A percentile compares a stretch with the other conserved stretches of the same genome.
Evolutionary conservation across 805 yeast species (phyloP).

Genomic region (Brettanomyces sp.): DNA sequence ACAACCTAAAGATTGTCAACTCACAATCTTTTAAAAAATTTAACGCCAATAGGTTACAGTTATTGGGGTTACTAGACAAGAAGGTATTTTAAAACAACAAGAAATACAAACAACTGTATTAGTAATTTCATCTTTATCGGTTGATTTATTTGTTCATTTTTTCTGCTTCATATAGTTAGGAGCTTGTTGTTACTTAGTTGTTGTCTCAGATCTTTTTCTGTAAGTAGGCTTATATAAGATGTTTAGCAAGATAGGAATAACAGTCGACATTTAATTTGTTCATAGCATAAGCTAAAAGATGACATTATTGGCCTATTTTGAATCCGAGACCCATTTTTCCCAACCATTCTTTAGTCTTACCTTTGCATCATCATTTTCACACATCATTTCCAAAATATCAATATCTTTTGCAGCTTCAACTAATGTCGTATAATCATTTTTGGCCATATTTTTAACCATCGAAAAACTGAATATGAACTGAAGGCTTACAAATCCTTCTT

Average conservation of each 20-base stretch:
- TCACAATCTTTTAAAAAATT: conserved; percentile 14
- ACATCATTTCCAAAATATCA: conserved; percentile 27
- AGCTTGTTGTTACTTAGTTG: background rate
- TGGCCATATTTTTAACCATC: conserved; percentile 53
- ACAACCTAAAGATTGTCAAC: conserved; percentile 9
- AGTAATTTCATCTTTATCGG: background rate
- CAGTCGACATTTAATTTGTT: background rate
- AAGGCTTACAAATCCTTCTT: conserved; percentile 60
- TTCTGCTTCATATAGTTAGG: background rate
- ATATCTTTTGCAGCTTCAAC: conserved; percentile 19
- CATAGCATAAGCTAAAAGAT: background rate
- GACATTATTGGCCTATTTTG: background rate
- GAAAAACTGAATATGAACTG: conserved; percentile 54
- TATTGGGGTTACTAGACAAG: conserved; percentile 14
- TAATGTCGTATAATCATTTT: conserved; percentile 39
- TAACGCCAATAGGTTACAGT: conserved; percentile 14
- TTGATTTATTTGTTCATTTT: too few species aligned
- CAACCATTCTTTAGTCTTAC: conserved; percentile 54
- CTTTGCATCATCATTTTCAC: conserved; percentile 39
- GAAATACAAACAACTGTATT: background rate
- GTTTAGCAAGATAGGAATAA: too few species aligned
- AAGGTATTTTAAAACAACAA: conserved; percentile 10
- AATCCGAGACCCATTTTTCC: background rate
- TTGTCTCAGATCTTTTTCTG: background rate
- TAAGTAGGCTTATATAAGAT: too few species aligned